Base-by-base conservation (phyloP, 345 rosid genomes). In the Lepidium didymum region DNA sequence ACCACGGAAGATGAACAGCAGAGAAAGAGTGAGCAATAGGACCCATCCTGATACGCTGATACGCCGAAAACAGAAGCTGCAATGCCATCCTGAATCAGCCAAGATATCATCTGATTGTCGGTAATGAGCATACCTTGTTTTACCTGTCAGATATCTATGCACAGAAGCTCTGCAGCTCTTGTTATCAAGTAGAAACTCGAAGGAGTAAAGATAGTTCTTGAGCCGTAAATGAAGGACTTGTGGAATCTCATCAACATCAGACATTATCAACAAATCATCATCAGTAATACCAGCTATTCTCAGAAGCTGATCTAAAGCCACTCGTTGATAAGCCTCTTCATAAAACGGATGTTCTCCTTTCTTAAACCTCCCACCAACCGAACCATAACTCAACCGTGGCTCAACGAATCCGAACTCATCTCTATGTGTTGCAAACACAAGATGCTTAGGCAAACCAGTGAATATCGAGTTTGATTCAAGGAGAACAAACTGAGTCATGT, bases 91-190 rank as follows among this genome's bases (percentile, higher is more conserved):
- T 27, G 90, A 79, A 67, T 86, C 85, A 0, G 83, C 82, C 81
- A 86, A 68, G 23, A 86, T 64, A 38, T 72, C 81, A 75, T 83
- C 85, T 1, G 78, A 64, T 66, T 80, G 90, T 13, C 83, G 78
- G 50, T 81, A 86, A 75, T 81, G 87, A 5, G 83, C 83, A 75
- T 86, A 86, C 54, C 77, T 56, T 2, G 86, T 83, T 58, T n/a
- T 60, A 12, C 88, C 88, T 5, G 75, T 61, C 78, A 80, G 73
- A 68, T 81, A 86, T 52, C 82, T 72, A 33, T 88, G 91, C 27
- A 88, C 85, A 0, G 94, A 85, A 36, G 89, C 91, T 70, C 94
- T 85, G 89, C 94, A 87, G 82, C 91, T 84, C 67, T 81, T 82
- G 46, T 76, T 72, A 55, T 86, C 95, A 69, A 81, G 70, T 4